Percentiles rank a stretch among this genome's conserved stretches.
These are phyloP conservation scores for Emmonsiellopsis sp. DNA, from an alignment of 2,329 filamentous ascomycete species.

Conservation along the genomic window DNA sequence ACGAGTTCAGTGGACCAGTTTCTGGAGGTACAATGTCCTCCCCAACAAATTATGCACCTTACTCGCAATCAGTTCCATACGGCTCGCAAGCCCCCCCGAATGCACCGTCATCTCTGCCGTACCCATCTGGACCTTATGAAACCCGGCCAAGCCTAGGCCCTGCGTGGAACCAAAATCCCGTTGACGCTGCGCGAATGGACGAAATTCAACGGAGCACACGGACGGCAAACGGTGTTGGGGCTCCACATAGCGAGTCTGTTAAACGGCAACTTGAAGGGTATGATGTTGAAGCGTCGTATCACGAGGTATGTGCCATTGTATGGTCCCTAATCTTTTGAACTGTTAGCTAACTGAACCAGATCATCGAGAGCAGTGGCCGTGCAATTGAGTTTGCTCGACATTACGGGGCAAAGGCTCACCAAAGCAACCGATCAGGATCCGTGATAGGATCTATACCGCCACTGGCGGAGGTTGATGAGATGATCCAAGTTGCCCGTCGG, in stretches of 20 bases:
- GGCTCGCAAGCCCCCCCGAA: constrained; percentile 11
- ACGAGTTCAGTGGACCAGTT: constrained; percentile 28
- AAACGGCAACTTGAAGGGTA: constrained; percentile 56
- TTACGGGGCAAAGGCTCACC: constrained; percentile 33
- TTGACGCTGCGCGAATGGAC: constrained; percentile 21
- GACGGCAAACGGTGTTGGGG: constrained; percentile 17
- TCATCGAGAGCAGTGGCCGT: constrained; percentile 34
- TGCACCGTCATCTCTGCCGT: constrained; percentile 19
- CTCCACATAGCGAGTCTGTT: constrained; percentile 38
- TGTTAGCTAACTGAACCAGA: constrained; percentile 20
- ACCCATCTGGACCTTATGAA: constrained; percentile 24
- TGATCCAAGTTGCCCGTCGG: constrained; percentile 35
- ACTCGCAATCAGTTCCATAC: constrained; percentile 24
- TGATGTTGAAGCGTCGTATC: constrained; percentile 45
- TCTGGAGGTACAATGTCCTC: constrained; percentile 30
- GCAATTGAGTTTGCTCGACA: constrained; percentile 37
- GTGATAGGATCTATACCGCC: constrained; percentile 33
- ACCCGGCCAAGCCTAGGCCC: constrained; percentile 21
- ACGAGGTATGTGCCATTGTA: constrained; percentile 31
- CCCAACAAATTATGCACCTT: constrained; percentile 26
- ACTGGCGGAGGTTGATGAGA: constrained; percentile 37
- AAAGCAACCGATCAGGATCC: constrained; percentile 36
- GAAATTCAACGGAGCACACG: constrained; percentile 24
- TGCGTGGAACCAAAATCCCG: constrained; percentile 19
- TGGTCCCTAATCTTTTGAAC: neutral